Base-by-base conservation (phyloP, 2,329 filamentous ascomycete species). In the Juglanconis oblonga region DNA sequence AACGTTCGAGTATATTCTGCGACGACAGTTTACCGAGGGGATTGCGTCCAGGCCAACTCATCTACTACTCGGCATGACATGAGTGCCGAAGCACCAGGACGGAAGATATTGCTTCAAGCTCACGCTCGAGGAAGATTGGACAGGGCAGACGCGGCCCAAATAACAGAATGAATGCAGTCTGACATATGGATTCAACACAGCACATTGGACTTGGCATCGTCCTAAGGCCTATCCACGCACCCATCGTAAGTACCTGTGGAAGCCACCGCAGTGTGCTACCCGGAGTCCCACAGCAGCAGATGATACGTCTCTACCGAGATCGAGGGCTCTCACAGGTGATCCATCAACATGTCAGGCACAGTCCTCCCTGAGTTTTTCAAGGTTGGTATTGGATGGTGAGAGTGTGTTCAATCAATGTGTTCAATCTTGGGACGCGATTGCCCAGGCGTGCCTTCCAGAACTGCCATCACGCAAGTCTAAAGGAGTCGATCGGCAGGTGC, bases 281-380 rank as follows among this genome's bases (percentile, higher is more conserved):
- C 58, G 42, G 29, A 24, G 53, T 55, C 52, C 42, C 51, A 59
- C 50, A 24, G 44, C 52, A 24, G 44, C 32, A 47, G 33, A 40
- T 57, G 51, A 58, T 57, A 58, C 59, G 31, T 35, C n/a, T 36
- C 47, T 58, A 31, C 47, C 33, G 42, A 58, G 53, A 53, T 42
- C 51, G 49, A 58, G 40, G 9, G 29, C 35, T 35, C 14, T 31
- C 32, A 45, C 32, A 47, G 36, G 40, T 55, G 40, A 32, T 17
- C 3, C 49, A n/a, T 17, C 7, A 35, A 29, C 4, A 32, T 45
- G 10, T 33, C 14, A 29, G n/a, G 6, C 5, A 24, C 6, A 9
- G 14, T 13, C 49, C 33, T 17, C 49, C 5, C 11, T 11, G 33
- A 17, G 9, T 24, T 2, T 24, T 24, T 24, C 24, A 24, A 24